Evolutionary conservation across 805 yeast genomes (phyloP), one percentile per base, ranked within the genome.

Genomic region (Debaryomyces castellii): DNA sequence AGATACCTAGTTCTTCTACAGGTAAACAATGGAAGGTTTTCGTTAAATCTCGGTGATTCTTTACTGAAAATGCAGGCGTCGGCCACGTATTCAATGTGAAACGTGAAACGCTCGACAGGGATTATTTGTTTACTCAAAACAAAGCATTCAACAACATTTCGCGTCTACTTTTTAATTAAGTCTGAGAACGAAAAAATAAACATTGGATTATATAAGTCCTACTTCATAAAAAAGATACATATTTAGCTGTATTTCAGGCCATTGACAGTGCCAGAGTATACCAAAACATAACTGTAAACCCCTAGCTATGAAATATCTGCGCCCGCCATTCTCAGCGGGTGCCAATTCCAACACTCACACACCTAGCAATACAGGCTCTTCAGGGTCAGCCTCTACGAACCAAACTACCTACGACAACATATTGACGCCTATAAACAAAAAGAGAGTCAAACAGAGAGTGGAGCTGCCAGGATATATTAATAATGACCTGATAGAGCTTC

Each of bases 291-390:
- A 14, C 34, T 30, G 20, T 20, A 30, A 30, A 30, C 18, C 20
- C 7, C 18, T 40, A 17, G 35, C 41, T 39, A 48, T 54, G 56
- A 51, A 50, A 23, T 45, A 49, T 41, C 59, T 40, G 59, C 64
- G 62, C 59, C 63, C 63, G 59, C 63, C 51, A 37, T 20, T 50
- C 14, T 39, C 50, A 46, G 61, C 59, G 55, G 59, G 59, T 48
- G 56, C 61, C 14, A 44, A 32, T 32, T 30, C 47, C 7, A 47
- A 28, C 20, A 30, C 14, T 17, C 37, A 28, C 23, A 38, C 50
- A 10, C 46, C 49, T n/a, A 40, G 48, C 16, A 42, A 45, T 43
- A 37, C 42, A 30, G 40, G 38, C 3, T 28, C 35, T 23, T 34
- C 43, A 12, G 37, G 48, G 33, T 41, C 47, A 12, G 40, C 33